A percentile compares a stretch with the other conserved stretches of the same genome.
Evolutionary conservation across 257 asterid genomes (phyloP).

Genomic region (Solanum phureja): DNA sequence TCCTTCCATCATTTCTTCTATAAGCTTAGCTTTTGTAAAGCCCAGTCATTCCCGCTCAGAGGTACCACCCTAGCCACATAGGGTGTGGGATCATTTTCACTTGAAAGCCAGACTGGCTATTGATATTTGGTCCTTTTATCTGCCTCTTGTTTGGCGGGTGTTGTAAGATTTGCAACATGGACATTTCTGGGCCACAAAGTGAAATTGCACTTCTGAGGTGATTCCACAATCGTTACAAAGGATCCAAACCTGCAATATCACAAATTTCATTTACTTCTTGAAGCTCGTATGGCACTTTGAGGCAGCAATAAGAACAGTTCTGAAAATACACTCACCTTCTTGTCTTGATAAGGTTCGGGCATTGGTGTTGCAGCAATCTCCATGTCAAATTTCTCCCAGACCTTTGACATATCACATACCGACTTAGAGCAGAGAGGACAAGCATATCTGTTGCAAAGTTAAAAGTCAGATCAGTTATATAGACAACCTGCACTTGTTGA

Average conservation of each 20-base stretch:
- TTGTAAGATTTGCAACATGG: slow-evolving; percentile 59
- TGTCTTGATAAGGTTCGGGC: slow-evolving; percentile 51
- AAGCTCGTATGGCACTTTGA: not conserved
- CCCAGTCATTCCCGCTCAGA: not conserved
- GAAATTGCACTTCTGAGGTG: slow-evolving; percentile 47
- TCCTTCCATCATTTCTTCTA: not conserved
- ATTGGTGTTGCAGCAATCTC: slow-evolving; percentile 86
- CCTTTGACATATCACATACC: slow-evolving; percentile 78
- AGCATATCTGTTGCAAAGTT: slow-evolving; percentile 33
- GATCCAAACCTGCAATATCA: slow-evolving; percentile 41
- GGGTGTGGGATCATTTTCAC: not conserved
- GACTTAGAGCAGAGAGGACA: slow-evolving; percentile 88
- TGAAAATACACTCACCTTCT: slow-evolving; percentile 23
- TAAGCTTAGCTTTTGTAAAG: not conserved
- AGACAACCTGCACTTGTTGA: not conserved
- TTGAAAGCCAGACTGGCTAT: not conserved
- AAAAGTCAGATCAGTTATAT: not conserved
- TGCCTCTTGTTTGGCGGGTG: slow-evolving; percentile 48
- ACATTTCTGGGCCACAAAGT: slow-evolving; percentile 53
- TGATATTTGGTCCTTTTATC: not conserved
- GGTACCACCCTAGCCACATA: not conserved
- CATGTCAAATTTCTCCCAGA: slow-evolving; percentile 74
- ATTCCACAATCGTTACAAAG: slow-evolving; percentile 68
- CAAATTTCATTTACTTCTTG: not conserved
- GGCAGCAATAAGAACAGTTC: not conserved